These are phyloP conservation scores for Coffea canephora DNA, from an alignment of 257 asterid genomes.

Conservation along the genomic window DNA sequence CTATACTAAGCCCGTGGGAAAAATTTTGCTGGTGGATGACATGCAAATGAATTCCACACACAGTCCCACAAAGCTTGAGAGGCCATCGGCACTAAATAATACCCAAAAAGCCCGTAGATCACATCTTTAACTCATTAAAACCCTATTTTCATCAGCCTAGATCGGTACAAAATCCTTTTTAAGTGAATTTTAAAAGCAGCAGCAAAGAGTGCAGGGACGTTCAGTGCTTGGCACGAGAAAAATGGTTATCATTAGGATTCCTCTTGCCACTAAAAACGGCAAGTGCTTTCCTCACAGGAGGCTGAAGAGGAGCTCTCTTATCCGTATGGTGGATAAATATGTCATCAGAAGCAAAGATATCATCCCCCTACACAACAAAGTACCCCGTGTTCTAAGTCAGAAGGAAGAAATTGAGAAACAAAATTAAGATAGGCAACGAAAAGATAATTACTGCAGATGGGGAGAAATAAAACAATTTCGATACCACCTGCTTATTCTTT, in stretches of 20 bases:
- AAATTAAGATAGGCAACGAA: neutral
- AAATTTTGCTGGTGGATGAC: neutral
- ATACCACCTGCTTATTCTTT: constrained; percentile 66
- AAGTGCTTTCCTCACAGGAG: constrained; percentile 82
- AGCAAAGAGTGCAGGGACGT: neutral
- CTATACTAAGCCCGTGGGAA: neutral
- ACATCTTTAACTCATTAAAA: neutral
- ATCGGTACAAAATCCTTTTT: neutral
- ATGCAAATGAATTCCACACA: neutral
- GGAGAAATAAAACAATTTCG: neutral
- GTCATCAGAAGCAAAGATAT: constrained; percentile 51
- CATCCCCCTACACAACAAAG: constrained; percentile 47
- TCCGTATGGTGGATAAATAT: constrained; percentile 66
- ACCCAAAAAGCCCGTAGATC: too few relatives aligned
- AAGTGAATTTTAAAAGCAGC: neutral
- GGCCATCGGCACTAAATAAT: too few relatives aligned
- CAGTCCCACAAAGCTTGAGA: neutral
- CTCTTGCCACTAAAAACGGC: constrained; percentile 91
- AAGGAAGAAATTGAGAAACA: constrained; percentile 1
- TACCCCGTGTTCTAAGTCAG: neutral
- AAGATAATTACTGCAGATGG: neutral
- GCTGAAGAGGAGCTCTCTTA: constrained; percentile 81
- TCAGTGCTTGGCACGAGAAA: constrained; percentile 63
- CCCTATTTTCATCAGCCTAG: neutral
- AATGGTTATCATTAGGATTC: constrained; percentile 92